A percentile compares a stretch with the other conserved stretches of the same genome.
These are phyloP conservation scores for Ilyonectria destructans DNA, from an alignment of 2,329 filamentous ascomycete species.

Conservation along the genomic window DNA sequence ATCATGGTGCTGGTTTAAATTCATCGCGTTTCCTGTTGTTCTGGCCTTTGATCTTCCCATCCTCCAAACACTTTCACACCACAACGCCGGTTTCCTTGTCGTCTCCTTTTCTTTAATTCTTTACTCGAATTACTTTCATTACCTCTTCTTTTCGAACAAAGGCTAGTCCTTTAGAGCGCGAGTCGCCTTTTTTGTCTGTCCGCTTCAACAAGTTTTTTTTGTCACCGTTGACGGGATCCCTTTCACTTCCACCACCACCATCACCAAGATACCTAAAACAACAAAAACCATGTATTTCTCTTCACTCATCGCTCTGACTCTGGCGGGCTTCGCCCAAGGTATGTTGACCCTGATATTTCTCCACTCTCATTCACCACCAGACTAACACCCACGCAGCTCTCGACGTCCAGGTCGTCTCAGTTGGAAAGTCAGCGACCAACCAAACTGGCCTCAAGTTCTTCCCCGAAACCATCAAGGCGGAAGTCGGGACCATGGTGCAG, in stretches of 20 bases:
- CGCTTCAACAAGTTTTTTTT: constrained; percentile 13
- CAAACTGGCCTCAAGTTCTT: constrained; percentile 71
- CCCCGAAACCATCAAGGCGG: constrained; percentile 76
- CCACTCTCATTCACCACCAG: too few relatives aligned
- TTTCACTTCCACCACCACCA: constrained; percentile 43
- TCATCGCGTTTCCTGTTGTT: constrained; percentile 54
- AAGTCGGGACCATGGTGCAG: constrained; percentile 75
- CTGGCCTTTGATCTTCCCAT: constrained; percentile 41
- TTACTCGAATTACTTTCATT: constrained; percentile 42
- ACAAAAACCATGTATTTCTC: constrained; percentile 69
- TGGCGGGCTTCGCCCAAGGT: constrained; percentile 66
- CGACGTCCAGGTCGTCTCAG: constrained; percentile 76
- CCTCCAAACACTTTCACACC: constrained; percentile 40
- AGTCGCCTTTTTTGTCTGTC: constrained; percentile 46
- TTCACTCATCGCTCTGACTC: constrained; percentile 63
- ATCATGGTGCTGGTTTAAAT: constrained; percentile 55
- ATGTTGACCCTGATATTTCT: constrained; percentile 35
- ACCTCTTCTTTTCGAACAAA: constrained; percentile 40
- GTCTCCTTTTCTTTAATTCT: constrained; percentile 46
- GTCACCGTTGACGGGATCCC: constrained; percentile 37
- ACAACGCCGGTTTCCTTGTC: constrained; percentile 47
- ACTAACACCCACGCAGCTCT: constrained; percentile 50
- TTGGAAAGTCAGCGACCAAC: constrained; percentile 69
- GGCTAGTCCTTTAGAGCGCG: constrained; percentile 54
- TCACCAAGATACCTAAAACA: constrained; percentile 35